Percentiles rank a stretch among this genome's conserved stretches.
Evolutionary conservation across 768 basidiomycete species (phyloP).

Genomic region (Chlorophyllum brunneum): DNA sequence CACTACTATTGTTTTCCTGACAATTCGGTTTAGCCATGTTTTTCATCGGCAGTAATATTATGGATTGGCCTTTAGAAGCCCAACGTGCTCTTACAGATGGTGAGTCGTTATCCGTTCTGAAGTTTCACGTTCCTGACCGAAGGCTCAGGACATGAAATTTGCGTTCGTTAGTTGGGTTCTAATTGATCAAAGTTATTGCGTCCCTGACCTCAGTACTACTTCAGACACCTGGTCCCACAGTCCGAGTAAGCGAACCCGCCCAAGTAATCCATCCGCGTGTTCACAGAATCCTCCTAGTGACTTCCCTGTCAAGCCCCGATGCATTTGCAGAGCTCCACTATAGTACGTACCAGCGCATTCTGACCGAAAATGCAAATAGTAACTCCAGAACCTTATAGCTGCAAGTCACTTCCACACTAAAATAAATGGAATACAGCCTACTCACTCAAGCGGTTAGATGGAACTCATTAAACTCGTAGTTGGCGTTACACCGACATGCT

Average conservation of each 20-base stretch:
- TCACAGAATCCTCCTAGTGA: conserved; percentile 35
- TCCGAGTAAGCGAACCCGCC: conserved; percentile 37
- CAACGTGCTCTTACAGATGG: conserved; percentile 51
- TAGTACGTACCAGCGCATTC: conserved; percentile 33
- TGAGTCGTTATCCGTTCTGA: conserved; percentile 15
- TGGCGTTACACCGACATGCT: conserved; percentile 57
- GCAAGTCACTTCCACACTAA: conserved; percentile 15
- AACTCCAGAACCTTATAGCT: conserved; percentile 12
- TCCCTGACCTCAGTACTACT: conserved; percentile 2
- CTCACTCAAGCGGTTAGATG: conserved; percentile 27
- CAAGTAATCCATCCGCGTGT: background rate
- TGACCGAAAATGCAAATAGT: background rate
- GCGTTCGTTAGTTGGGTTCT: conserved; percentile 43
- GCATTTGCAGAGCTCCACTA: conserved; percentile 81
- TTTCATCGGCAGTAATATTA: conserved; percentile 56
- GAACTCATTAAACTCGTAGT: conserved; percentile 50
- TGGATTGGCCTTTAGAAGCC: conserved; percentile 54
- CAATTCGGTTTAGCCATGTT: conserved; percentile 44
- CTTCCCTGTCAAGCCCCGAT: conserved; percentile 53
- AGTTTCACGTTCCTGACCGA: background rate
- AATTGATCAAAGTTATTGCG: background rate
- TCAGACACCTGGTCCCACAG: conserved; percentile 53
- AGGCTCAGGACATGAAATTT: conserved; percentile 50
- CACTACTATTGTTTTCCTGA: background rate
- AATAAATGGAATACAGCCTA: background rate